Conservation (phyloP, 1,284 basidiomycete genomes). For the Laetiporus sulphureus region DNA sequence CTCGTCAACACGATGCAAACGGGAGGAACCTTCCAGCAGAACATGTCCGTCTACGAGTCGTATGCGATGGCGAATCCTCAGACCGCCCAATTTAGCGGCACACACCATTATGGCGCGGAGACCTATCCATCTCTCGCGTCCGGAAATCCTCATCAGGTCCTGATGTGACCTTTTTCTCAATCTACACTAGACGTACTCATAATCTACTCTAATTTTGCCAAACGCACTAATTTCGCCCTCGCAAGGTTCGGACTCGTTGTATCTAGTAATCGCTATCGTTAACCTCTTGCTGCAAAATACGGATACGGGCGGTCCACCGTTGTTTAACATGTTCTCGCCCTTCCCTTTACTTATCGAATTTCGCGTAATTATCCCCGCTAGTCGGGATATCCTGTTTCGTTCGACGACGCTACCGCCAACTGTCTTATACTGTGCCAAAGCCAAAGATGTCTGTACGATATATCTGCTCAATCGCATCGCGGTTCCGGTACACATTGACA, state of each 20-base stretch:
- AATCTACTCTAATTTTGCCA: no score
- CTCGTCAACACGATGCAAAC: constrained; percentile 12
- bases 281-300: constrained; percentile 2
- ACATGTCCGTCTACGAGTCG: constrained; percentile 5
- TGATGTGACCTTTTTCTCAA: constrained; percentile 15
- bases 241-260: constrained; percentile 2
- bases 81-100: constrained; percentile 6
- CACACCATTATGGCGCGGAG: constrained; percentile 6
- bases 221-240: constrained; percentile 2
- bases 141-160: constrained; percentile 14
- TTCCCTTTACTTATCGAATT: constrained; percentile 1
- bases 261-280: constrained; percentile 8
- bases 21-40: constrained; percentile 6
- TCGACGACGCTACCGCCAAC: no score
- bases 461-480: no score
- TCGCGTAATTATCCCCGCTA: constrained; percentile 15
- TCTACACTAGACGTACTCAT: no score
- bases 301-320: neutral
- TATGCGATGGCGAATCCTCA: constrained; percentile 8
- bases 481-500: no score
- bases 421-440: no score
- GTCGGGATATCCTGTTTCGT: constrained; percentile 12
- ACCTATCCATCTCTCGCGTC: constrained; percentile 10
- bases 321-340: neutral
- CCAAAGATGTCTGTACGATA: no score